Evolutionary conservation across 257 asterid genomes (phyloP).

Genomic region (Plantago elongata): DNA sequence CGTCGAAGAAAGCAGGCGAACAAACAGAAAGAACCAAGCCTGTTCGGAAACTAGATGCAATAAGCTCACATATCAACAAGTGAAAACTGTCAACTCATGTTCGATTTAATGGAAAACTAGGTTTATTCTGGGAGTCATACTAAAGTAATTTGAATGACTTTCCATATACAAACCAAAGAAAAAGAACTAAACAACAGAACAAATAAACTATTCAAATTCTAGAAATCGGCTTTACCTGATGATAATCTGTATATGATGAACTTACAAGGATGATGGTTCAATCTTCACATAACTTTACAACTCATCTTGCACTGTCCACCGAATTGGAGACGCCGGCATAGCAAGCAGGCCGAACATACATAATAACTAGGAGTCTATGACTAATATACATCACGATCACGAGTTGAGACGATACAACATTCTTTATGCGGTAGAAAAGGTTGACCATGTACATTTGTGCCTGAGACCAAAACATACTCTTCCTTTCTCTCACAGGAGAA

Average conservation of each 20-base stretch:
- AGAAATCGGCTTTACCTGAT: too few species aligned
- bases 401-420: slow-evolving; percentile 11
- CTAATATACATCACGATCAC: slow-evolving; percentile 9
- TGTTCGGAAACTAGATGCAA: too few species aligned
- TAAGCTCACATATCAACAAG: too few species aligned
- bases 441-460: slow-evolving; percentile 7
- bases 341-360: slow-evolving; percentile 4
- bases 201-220: too few species aligned
- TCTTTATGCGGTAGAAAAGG: slow-evolving; percentile 7
- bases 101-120: not conserved
- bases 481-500: slow-evolving; percentile 6
- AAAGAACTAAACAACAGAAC: slow-evolving; percentile 1
- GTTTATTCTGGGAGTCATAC: not conserved
- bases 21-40: too few species aligned
- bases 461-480: slow-evolving; percentile 3
- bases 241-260: too few species aligned
- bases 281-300: not conserved
- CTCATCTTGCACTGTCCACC: slow-evolving; percentile 3
- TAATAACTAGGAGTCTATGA: not conserved
- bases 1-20: too few species aligned
- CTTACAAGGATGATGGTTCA: too few species aligned
- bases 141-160: slow-evolving; percentile 12
- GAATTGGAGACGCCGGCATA: slow-evolving; percentile 3
- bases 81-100: not conserved
- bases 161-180: slow-evolving; percentile 1